Percentiles rank a stretch among this genome's conserved stretches.
Evolutionary conservation across 2,329 filamentous ascomycete species (phyloP).

Genomic region (Chrysosporium keratinophilum): DNA sequence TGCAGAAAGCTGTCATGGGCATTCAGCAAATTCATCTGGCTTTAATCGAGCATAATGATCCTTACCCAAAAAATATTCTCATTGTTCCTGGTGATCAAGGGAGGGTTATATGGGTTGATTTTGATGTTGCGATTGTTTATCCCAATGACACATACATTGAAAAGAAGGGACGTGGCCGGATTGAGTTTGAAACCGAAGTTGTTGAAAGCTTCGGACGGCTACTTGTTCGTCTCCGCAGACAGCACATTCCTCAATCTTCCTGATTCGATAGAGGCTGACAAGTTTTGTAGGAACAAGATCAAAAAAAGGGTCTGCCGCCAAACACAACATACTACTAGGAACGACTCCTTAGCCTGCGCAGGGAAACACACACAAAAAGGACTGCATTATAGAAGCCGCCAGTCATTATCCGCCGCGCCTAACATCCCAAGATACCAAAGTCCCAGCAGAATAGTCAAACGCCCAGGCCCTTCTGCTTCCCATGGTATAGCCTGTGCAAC

Average conservation of each 20-base stretch:
- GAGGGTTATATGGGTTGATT: slow-evolving; percentile 14
- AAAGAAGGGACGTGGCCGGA: slow-evolving; percentile 6
- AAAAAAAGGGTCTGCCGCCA: background rate
- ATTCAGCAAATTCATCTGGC: slow-evolving; percentile 11
- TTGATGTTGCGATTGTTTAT: slow-evolving; percentile 15
- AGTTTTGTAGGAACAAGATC: slow-evolving; percentile 1
- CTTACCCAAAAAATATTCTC: slow-evolving; percentile 14
- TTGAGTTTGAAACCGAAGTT: slow-evolving; percentile 10
- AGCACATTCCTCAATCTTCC: too few relatives aligned
- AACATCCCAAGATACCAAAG: slow-evolving; percentile 15
- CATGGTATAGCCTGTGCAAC: slow-evolving; percentile 5
- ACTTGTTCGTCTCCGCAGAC: background rate
- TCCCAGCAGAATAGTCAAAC: slow-evolving; percentile 13
- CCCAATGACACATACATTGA: slow-evolving; percentile 7
- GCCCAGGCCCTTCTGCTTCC: slow-evolving; percentile 10
- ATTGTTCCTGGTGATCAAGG: slow-evolving; percentile 11
- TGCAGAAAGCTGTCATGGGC: slow-evolving; percentile 8
- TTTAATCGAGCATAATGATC: slow-evolving; percentile 14
- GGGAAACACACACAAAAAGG: too few relatives aligned
- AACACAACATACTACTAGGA: background rate
- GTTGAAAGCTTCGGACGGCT: slow-evolving; percentile 8
- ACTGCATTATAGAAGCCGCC: slow-evolving; percentile 12
- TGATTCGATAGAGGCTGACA: background rate
- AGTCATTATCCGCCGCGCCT: slow-evolving; percentile 11
- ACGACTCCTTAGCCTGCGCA: background rate